Percentiles rank a stretch among this genome's conserved stretches.
Evolutionary conservation across 2,329 filamentous ascomycete genomes (phyloP).

Genomic region (Colletotrichum sp.): DNA sequence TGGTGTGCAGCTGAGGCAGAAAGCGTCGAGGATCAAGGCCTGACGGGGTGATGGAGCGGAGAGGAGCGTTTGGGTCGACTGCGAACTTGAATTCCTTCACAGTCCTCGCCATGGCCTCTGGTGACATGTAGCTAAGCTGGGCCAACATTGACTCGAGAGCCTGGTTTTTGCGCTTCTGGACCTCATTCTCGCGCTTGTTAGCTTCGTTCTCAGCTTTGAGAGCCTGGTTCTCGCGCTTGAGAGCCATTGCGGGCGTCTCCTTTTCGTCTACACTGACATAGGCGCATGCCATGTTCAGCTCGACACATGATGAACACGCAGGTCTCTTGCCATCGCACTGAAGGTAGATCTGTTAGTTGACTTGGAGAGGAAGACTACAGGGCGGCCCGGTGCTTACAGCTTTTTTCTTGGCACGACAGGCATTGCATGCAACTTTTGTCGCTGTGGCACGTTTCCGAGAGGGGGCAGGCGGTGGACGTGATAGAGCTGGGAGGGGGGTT

Average conservation of each 20-base stretch:
- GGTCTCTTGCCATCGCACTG: conserved; percentile 26
- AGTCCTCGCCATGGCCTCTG: conserved; percentile 18
- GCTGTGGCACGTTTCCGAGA: neutral
- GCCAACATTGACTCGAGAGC: conserved; percentile 8
- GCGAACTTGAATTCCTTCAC: conserved; percentile 25
- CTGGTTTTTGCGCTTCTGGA: conserved; percentile 13
- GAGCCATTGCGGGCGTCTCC: conserved; percentile 16
- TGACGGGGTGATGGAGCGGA: neutral
- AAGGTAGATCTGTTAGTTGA: neutral
- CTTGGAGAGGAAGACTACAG: neutral
- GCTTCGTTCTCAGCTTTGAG: conserved; percentile 18
- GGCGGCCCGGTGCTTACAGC: conserved; percentile 16
- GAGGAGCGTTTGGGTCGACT: conserved; percentile 21
- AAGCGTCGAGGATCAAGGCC: neutral
- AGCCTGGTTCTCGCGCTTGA: conserved; percentile 17
- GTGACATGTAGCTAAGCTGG: conserved; percentile 24
- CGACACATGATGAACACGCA: conserved; percentile 22
- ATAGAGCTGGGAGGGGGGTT: neutral
- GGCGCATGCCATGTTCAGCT: conserved; percentile 14
- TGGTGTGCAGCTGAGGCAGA: conserved; percentile 7
- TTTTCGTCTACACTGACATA: conserved; percentile 23
- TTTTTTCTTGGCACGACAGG: conserved; percentile 26
- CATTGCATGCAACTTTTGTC: conserved; percentile 26
- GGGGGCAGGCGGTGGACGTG: neutral
- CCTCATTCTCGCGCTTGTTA: neutral